Evolutionary conservation across 2,329 filamentous ascomycete genomes (phyloP), one percentile per base, ranked within the genome.

Genomic region (Verticillium isaacii): DNA sequence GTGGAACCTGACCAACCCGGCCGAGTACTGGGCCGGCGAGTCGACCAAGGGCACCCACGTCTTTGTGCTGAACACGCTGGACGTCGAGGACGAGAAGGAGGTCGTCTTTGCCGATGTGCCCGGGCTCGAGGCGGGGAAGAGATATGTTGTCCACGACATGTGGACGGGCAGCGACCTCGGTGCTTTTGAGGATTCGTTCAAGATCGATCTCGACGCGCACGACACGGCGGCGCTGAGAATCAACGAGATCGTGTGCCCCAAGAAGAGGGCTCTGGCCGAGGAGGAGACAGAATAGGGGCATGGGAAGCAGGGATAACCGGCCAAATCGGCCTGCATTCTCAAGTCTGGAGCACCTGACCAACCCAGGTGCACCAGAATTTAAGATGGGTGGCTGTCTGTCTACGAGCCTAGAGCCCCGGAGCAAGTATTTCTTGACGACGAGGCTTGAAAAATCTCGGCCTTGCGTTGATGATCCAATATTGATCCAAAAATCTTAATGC

Each of bases 1-100:
- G 0, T 84, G 77, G 68, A 80, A 85, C 65, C 66, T 70, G 17
- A 76, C 74, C 0, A 71, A 78, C 60, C 81, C 81, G 4, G 80
- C 82, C 2, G 77, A 82, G 69, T 83, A 77, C 69, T 84, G 80
- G 80, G 72, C 76, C 1, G 81, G 81, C 0, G 69, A 69, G 29
- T 79, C 75, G 3, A 70, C 69, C 8, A 67, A 73, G 19, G 81
- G 80, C 1, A 76, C 75, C n/a, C 72, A 82, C 45, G 75, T 82
- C 17, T 73, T 83, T 34, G 70, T 81, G 64, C 67, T 83, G n/a
- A 84, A 84, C 67, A 76, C 77, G 2, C 59, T 74, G 19, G 66
- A 72, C 0, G 60, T 66, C 2, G 70, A 66, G 3, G 67, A 67
- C 29, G 71, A 64, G 29, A 80, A 77, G 69, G 72, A 69, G 23